phyloP scores from a whole-genome alignment of 1,284 basidiomycete genomes.

The Kwoniella shivajii region DNA sequence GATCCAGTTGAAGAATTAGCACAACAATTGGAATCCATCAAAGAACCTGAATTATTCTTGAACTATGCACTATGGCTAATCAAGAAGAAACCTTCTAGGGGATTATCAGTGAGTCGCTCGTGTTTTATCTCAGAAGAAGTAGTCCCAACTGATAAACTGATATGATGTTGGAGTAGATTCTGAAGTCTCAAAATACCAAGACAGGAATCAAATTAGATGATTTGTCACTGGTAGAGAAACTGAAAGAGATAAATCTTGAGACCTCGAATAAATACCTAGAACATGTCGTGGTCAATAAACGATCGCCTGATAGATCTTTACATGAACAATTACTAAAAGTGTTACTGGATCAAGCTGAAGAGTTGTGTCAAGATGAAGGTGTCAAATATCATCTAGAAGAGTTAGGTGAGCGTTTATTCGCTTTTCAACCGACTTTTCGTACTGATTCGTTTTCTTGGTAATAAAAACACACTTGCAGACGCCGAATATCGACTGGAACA shows the following conservation, averaged over 20 bases:
- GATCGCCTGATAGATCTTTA: constrained; percentile 56
- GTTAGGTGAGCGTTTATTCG: constrained; percentile 37
- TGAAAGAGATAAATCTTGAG: constrained; percentile 49
- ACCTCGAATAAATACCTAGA: constrained; percentile 75
- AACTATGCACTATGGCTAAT: constrained; percentile 81
- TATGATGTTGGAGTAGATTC: constrained; percentile 45
- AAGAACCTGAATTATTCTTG: constrained; percentile 65
- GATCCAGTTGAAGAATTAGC: constrained; percentile 74
- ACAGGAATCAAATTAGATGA: constrained; percentile 60
- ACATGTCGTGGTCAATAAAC: constrained; percentile 71
- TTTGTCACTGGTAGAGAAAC: constrained; percentile 44
- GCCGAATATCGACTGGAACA: constrained; percentile 47
- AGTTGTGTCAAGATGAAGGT: constrained; percentile 45
- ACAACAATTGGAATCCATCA: constrained; percentile 63
- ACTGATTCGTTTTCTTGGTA: background rate
- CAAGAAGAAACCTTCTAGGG: constrained; percentile 67
- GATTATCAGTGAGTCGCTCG: constrained; percentile 64
- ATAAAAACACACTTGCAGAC: constrained; percentile 23
- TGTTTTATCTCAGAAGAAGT: background rate
- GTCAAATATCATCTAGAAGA: constrained; percentile 54
- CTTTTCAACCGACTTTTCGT: background rate
- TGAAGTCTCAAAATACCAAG: constrained; percentile 58
- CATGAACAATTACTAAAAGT: constrained; percentile 42
- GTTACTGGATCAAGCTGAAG: constrained; percentile 37
- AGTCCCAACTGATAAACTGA: background rate